Conservation (phyloP, 371 early-diverging fungal species). For the Mortierella sp. region DNA sequence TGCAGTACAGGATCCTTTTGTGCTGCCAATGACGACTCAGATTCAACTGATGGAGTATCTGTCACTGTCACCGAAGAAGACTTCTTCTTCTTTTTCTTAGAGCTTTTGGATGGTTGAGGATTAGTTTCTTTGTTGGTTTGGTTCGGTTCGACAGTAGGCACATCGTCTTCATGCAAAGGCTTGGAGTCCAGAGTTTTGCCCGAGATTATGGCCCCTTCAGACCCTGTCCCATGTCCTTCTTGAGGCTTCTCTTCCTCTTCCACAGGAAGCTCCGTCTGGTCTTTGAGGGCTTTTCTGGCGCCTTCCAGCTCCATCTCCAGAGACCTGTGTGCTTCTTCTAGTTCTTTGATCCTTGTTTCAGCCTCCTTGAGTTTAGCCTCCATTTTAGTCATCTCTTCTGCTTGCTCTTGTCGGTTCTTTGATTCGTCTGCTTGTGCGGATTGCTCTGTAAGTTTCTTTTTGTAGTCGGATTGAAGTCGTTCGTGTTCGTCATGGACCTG, state of each 20-base stretch:
- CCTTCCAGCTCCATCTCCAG: constrained; percentile 32
- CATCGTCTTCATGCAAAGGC: too few species aligned
- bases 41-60: too few species aligned
- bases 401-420: constrained; percentile 23
- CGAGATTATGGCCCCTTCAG: constrained; percentile 8
- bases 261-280: background rate
- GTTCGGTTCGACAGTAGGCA: too few species aligned
- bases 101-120: background rate
- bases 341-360: constrained; percentile 16
- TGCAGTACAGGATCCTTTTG: too few species aligned
- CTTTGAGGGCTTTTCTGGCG: constrained; percentile 4
- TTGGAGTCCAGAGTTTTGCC: too few species aligned
- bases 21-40: too few species aligned
- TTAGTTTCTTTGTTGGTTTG: too few species aligned
- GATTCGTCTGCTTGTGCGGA: constrained; percentile 27
- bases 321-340: constrained; percentile 15
- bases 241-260: constrained; percentile 12
- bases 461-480: constrained; percentile 23
- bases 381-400: constrained; percentile 23
- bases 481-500: constrained; percentile 22
- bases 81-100: constrained; percentile 40
- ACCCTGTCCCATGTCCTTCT: constrained; percentile 18
- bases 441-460: constrained; percentile 34
- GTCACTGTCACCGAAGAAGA: background rate
- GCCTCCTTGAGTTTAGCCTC: constrained; percentile 19